Evolutionary conservation across 1,284 basidiomycete genomes (phyloP).

Genomic region (Malassezia sympodialis): DNA sequence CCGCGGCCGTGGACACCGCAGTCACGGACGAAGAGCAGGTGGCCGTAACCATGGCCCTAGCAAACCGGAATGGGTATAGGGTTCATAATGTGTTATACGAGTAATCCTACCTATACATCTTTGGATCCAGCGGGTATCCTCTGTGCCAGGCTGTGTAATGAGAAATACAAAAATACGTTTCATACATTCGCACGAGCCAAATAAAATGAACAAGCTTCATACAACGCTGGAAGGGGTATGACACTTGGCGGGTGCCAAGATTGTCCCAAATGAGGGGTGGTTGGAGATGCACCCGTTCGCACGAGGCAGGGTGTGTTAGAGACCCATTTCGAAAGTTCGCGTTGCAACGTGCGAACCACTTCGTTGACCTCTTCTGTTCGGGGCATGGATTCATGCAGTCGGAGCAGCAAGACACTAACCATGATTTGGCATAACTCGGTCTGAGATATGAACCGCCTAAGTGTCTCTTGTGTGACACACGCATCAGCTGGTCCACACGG

Average conservation of each 20-base stretch:
- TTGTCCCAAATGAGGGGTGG: background rate
- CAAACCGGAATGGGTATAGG: constrained; percentile 14
- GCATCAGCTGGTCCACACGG: background rate
- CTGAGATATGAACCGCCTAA: background rate
- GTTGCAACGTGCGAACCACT: background rate
- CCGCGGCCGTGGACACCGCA: constrained; percentile 5
- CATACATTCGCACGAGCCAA: background rate
- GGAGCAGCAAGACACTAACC: background rate
- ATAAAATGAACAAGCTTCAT: constrained; percentile 1
- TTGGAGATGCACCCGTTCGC: background rate
- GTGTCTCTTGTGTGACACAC: background rate
- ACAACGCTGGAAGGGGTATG: background rate
- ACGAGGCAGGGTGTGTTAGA: background rate
- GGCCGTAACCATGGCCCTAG: background rate
- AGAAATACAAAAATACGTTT: background rate
- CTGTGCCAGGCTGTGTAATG: background rate
- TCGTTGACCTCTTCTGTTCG: background rate
- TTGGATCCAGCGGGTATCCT: background rate
- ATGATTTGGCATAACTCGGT: constrained; percentile 4
- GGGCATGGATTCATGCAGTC: background rate
- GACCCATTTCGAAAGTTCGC: background rate
- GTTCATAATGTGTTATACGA: background rate
- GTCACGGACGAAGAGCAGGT: constrained; percentile 6
- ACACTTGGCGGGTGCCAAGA: background rate
- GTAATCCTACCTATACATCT: background rate